Conservation (phyloP, 805 yeast genomes). For the Yarrowia sp. region DNA sequence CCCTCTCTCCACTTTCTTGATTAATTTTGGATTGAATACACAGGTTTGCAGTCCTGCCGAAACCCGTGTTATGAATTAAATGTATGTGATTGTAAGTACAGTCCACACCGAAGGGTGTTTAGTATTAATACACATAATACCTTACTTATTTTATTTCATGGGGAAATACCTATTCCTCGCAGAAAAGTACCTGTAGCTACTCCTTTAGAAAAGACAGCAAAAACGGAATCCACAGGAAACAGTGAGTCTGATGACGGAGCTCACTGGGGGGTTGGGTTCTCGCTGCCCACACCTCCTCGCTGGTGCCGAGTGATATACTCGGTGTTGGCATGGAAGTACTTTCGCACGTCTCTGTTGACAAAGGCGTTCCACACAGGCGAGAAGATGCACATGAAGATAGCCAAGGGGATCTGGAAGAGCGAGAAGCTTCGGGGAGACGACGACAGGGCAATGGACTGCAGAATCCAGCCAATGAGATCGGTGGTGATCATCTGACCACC, state of each 20-base stretch:
- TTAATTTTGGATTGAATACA: not conserved
- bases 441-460: slow-evolving; percentile 66
- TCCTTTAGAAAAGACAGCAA: too few species aligned
- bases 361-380: slow-evolving; percentile 58
- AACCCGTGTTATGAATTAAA: not conserved
- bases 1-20: too few species aligned
- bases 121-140: not conserved
- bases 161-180: not conserved
- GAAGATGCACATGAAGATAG: slow-evolving; percentile 49
- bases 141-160: not conserved
- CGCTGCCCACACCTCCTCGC: not conserved
- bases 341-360: slow-evolving; percentile 51
- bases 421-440: slow-evolving; percentile 62
- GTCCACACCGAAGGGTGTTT: not conserved
- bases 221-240: too few species aligned
- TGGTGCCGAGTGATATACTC: slow-evolving; percentile 16
- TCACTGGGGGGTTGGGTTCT: not conserved
- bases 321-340: slow-evolving; percentile 45
- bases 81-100: not conserved
- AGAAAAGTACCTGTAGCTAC: too few species aligned
- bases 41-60: not conserved
- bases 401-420: slow-evolving; percentile 48
- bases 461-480: slow-evolving; percentile 79
- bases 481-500: slow-evolving; percentile 78
- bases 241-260: not conserved